Evolutionary conservation across 2,329 filamentous ascomycete genomes (phyloP).

Genomic region (Exophiala sp.): DNA sequence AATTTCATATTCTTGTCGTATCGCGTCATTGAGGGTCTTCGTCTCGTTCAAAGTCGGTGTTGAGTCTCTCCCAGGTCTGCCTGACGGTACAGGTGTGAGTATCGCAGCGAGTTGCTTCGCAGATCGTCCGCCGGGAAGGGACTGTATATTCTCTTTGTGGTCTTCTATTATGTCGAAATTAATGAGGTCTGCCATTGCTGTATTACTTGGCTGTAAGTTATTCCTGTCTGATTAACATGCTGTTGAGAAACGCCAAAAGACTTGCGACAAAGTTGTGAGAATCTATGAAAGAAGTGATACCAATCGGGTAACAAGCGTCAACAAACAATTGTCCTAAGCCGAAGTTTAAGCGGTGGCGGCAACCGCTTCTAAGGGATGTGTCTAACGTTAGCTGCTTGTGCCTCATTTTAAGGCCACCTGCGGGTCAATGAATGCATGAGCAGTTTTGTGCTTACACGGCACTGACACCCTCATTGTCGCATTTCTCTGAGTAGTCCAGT

Average conservation of each 20-base stretch:
- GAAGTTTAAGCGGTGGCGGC: background rate
- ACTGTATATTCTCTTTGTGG: constrained; percentile 97
- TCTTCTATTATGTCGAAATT: constrained; percentile 89
- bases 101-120: constrained; percentile 80
- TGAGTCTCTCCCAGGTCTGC: constrained; percentile 49
- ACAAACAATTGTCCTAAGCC: constrained; percentile 13
- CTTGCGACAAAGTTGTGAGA: constrained; percentile 7
- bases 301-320: constrained; percentile 5
- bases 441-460: no score
- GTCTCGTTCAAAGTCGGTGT: constrained; percentile 66
- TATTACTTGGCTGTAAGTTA: constrained; percentile 10
- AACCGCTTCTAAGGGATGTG: no score
- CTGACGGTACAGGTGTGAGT: constrained; percentile 58
- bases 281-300: background rate
- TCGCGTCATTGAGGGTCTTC: constrained; percentile 71
- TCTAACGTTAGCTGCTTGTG: no score
- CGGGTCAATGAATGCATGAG: background rate
- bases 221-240: constrained; percentile 15
- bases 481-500: no score
- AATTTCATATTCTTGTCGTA: constrained; percentile 78
- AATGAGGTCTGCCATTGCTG: constrained; percentile 38
- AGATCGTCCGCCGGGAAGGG: constrained; percentile 81
- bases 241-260: constrained; percentile 1
- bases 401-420: no score
- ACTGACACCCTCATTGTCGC: no score